These are phyloP conservation scores for Exophiala oligosperma DNA, from an alignment of 2,329 filamentous ascomycete genomes.

Conservation along the genomic window DNA sequence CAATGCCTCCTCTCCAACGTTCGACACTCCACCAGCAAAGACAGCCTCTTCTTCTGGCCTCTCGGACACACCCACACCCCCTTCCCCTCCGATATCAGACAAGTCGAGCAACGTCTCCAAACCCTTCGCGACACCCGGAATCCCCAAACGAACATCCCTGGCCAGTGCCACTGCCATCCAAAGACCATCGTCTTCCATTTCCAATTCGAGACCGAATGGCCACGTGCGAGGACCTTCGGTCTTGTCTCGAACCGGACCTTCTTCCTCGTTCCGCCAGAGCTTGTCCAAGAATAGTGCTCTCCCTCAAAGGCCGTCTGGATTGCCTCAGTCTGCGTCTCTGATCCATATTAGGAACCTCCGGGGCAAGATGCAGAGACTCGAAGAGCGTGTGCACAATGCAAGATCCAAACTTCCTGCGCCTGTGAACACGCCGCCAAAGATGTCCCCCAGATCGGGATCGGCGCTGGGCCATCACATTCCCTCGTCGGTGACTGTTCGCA, in stretches of 20 bases:
- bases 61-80: slow-evolving; percentile 75
- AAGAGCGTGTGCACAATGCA: slow-evolving; percentile 87
- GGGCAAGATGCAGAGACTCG: slow-evolving; percentile 94
- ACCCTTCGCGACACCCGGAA: slow-evolving; percentile 54
- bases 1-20: slow-evolving; percentile 81
- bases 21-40: slow-evolving; percentile 81
- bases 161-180: slow-evolving; percentile 52
- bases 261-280: slow-evolving; percentile 41
- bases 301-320: slow-evolving; percentile 32
- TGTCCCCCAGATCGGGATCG: slow-evolving; percentile 68
- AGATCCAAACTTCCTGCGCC: slow-evolving; percentile 89
- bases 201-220: slow-evolving; percentile 38
- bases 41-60: slow-evolving; percentile 59
- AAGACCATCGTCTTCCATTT: slow-evolving; percentile 47
- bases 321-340: slow-evolving; percentile 70
- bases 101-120: slow-evolving; percentile 58
- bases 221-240: slow-evolving; percentile 62
- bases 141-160: slow-evolving; percentile 45
- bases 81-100: slow-evolving; percentile 92
- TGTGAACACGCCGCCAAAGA: slow-evolving; percentile 71
- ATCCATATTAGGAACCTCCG: slow-evolving; percentile 92
- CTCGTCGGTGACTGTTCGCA: slow-evolving; percentile 61
- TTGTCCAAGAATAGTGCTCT: slow-evolving; percentile 26
- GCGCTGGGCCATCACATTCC: slow-evolving; percentile 52
- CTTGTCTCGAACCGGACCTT: slow-evolving; percentile 48